These are phyloP conservation scores for Colletotrichum scovillei DNA, from an alignment of 2,329 filamentous ascomycete species.

Conservation along the genomic window DNA sequence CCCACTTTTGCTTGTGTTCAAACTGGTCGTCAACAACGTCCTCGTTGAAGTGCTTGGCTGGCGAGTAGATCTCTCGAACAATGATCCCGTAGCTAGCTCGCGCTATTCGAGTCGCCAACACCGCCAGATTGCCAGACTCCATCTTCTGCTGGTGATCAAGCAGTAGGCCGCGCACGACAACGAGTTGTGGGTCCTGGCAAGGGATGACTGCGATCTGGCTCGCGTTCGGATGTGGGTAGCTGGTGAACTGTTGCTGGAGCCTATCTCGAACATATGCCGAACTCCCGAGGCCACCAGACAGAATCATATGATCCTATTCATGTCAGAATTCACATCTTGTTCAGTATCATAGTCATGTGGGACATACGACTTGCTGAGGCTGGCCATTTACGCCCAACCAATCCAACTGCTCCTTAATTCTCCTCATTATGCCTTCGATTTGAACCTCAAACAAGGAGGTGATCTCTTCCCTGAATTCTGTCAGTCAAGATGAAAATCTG, in stretches of 20 bases:
- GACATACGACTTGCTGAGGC: slow-evolving; percentile 49
- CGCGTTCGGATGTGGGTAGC: slow-evolving; percentile 49
- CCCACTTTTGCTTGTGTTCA: slow-evolving; percentile 49
- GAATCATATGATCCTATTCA: slow-evolving; percentile 52
- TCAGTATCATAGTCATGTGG: not conserved
- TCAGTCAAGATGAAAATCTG: not conserved
- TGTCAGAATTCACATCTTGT: slow-evolving; percentile 1
- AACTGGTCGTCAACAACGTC: slow-evolving; percentile 47
- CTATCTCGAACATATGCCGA: slow-evolving; percentile 58
- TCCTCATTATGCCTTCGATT: slow-evolving; percentile 50
- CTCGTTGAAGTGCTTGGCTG: slow-evolving; percentile 48
- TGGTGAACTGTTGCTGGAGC: slow-evolving; percentile 50
- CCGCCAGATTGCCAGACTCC: slow-evolving; percentile 50
- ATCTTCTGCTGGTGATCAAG: slow-evolving; percentile 62
- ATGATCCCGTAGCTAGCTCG: slow-evolving; percentile 57
- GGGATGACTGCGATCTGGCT: slow-evolving; percentile 51
- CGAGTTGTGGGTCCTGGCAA: slow-evolving; percentile 63
- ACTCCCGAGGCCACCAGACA: slow-evolving; percentile 59
- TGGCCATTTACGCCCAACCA: slow-evolving; percentile 48
- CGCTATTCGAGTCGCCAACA: slow-evolving; percentile 55
- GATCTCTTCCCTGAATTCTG: not conserved
- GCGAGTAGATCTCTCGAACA: slow-evolving; percentile 50
- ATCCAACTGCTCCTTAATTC: slow-evolving; percentile 53
- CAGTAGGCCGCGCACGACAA: slow-evolving; percentile 65
- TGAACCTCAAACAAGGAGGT: slow-evolving; percentile 41